A percentile compares a stretch with the other conserved stretches of the same genome.
Evolutionary conservation across 306 rosid genomes (phyloP).

Genomic region (Hippophae tibetana): DNA sequence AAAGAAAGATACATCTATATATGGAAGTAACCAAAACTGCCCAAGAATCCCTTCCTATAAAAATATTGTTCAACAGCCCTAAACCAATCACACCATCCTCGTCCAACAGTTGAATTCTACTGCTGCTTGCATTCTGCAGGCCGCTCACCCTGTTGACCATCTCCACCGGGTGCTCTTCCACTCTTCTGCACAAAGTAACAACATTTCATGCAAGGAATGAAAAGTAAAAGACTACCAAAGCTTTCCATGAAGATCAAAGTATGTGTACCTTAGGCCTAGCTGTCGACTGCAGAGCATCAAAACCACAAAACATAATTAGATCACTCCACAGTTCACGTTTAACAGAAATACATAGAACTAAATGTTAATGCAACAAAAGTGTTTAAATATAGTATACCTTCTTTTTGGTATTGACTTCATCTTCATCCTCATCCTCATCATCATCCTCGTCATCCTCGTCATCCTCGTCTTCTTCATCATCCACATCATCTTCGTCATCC

Average conservation of each 20-base stretch:
- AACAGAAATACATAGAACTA: neutral
- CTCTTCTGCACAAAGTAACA: constrained; percentile 38
- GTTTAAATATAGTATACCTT: constrained; percentile 29
- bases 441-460: constrained; percentile 31
- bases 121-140: constrained; percentile 98
- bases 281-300: constrained; percentile 33
- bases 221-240: neutral
- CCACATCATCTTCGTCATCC: constrained; percentile 34
- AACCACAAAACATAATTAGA: constrained; percentile 5
- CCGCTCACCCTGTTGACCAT: constrained; percentile 57
- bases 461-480: constrained; percentile 43
- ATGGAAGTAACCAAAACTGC: constrained; percentile 35
- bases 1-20: constrained; percentile 17
- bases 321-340: constrained; percentile 3
- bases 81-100: constrained; percentile 10
- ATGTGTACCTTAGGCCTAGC: constrained; percentile 40
- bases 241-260: neutral
- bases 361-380: neutral
- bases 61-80: constrained; percentile 13
- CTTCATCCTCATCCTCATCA: constrained; percentile 34
- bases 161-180: constrained; percentile 38
- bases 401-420: constrained; percentile 52
- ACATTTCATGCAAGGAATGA: neutral
- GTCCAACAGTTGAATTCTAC: constrained; percentile 30
- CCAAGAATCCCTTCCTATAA: constrained; percentile 22